Conservation (phyloP, 805 yeast genomes). For the Cyberlindnera sargentensis region DNA sequence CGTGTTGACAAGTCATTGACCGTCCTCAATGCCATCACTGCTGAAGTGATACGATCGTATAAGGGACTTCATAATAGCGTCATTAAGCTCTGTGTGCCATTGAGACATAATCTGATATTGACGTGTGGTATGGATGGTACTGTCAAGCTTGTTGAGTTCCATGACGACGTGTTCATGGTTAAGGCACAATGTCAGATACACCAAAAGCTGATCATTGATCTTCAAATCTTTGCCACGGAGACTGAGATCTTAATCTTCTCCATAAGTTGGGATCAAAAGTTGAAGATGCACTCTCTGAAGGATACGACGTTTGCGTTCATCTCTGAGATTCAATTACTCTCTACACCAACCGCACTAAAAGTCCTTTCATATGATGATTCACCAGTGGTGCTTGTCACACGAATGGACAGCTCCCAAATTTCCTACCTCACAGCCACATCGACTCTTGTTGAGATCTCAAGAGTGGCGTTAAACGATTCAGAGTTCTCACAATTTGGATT, state of each 20-base stretch:
- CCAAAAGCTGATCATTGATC: conserved; percentile 30
- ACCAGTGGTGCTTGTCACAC: conserved; percentile 46
- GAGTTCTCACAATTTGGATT: conserved; percentile 62
- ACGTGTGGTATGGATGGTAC: conserved; percentile 51
- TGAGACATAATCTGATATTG: conserved; percentile 24
- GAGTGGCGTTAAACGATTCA: conserved; percentile 63
- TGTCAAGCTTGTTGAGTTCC: conserved; percentile 22
- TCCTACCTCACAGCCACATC: conserved; percentile 30
- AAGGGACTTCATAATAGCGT: conserved; percentile 21
- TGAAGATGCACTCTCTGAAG: conserved; percentile 31
- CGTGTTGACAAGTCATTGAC: conserved; percentile 14
- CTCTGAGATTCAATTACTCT: conserved; percentile 31
- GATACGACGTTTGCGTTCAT: conserved; percentile 13
- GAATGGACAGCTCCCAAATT: conserved; percentile 52
- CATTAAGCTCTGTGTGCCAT: conserved; percentile 28
- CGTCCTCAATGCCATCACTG: conserved; percentile 12
- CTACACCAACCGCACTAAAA: conserved; percentile 48
- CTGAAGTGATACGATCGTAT: conserved; percentile 1
- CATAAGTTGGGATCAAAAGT: conserved; percentile 51
- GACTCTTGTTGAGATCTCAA: conserved; percentile 30
- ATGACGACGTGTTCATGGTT: conserved; percentile 3
- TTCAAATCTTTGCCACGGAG: conserved; percentile 20
- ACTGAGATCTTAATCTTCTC: conserved; percentile 37
- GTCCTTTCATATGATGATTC: conserved; percentile 17
- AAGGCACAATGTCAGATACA: conserved; percentile 28